Percentiles rank a stretch among this genome's conserved stretches.
These are phyloP conservation scores for Zygosaccharomyces siamensis DNA, from an alignment of 805 yeast species.

Conservation along the genomic window DNA sequence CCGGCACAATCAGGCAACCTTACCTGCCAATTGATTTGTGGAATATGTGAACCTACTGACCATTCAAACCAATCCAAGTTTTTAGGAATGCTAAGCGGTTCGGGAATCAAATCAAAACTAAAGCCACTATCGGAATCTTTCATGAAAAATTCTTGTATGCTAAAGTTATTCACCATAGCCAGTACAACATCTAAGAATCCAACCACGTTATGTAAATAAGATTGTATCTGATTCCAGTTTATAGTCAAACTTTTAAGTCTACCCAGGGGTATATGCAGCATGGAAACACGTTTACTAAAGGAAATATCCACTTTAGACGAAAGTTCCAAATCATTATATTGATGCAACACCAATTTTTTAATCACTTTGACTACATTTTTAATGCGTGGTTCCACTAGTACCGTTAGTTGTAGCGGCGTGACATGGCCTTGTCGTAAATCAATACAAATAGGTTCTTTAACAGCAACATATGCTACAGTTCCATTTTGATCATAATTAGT, in stretches of 20 bases:
- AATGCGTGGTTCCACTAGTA: constrained; percentile 27
- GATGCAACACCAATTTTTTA: constrained; percentile 28
- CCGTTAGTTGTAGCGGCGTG: constrained; percentile 21
- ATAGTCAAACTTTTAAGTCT: constrained; percentile 16
- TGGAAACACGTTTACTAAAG: constrained; percentile 14
- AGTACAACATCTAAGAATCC: constrained; percentile 11
- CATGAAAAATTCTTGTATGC: constrained; percentile 24
- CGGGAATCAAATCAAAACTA: constrained; percentile 17
- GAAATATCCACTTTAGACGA: constrained; percentile 24
- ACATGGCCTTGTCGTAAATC: constrained; percentile 19
- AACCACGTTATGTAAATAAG: constrained; percentile 5
- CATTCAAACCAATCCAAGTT: constrained; percentile 18
- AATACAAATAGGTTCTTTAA: constrained; percentile 25
- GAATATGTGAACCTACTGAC: constrained; percentile 24
- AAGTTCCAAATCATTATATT: constrained; percentile 24
- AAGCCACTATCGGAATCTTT: constrained; percentile 24
- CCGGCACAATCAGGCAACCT: constrained; percentile 37
- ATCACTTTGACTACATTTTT: constrained; percentile 23
- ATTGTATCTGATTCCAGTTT: constrained; percentile 19
- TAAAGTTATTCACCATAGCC: constrained; percentile 18
- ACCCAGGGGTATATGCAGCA: constrained; percentile 15
- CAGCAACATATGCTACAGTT: constrained; percentile 17
- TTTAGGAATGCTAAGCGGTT: constrained; percentile 24
- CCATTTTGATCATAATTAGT: constrained; percentile 24
- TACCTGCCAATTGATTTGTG: constrained; percentile 37